Percentiles rank a stretch among this genome's conserved stretches.
phyloP scores from a whole-genome alignment of 2,329 filamentous ascomycete species.

The Mycosphaerella arachidis region DNA sequence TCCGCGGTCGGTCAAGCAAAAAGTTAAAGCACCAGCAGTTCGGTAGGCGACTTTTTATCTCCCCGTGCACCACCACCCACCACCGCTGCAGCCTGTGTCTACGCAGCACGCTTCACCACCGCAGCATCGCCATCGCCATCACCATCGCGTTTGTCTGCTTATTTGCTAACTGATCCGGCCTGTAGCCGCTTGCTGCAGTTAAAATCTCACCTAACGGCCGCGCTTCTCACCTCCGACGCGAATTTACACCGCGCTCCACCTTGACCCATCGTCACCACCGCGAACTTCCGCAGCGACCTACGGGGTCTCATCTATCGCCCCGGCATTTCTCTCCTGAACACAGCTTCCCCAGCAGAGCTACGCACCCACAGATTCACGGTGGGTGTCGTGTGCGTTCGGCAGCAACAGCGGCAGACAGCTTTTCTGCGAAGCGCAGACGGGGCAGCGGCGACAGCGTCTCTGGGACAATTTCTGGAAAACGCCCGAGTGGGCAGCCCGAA shows the following conservation, averaged over 20 bases:
- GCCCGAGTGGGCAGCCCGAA: constrained; percentile 25
- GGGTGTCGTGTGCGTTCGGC: constrained; percentile 3
- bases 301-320: neutral
- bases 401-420: constrained; percentile 13
- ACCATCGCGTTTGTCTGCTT: neutral
- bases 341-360: neutral
- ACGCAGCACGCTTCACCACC: neutral
- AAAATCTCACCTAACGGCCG: neutral
- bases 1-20: neutral
- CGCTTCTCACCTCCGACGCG: neutral
- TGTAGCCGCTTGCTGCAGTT: neutral
- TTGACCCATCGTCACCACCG: neutral
- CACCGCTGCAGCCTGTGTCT: neutral
- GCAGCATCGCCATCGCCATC: neutral
- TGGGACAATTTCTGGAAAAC: constrained; percentile 22
- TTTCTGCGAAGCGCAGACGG: constrained; percentile 8
- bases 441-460: constrained; percentile 18
- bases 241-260: neutral
- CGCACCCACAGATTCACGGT: neutral
- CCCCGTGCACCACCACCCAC: neutral
- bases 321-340: neutral
- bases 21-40: neutral
- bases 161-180: neutral
- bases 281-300: neutral
- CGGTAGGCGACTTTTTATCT: neutral